Evolutionary conservation across 176 grass and related monocot species (phyloP).

Genomic region (Hordeum marinum): DNA sequence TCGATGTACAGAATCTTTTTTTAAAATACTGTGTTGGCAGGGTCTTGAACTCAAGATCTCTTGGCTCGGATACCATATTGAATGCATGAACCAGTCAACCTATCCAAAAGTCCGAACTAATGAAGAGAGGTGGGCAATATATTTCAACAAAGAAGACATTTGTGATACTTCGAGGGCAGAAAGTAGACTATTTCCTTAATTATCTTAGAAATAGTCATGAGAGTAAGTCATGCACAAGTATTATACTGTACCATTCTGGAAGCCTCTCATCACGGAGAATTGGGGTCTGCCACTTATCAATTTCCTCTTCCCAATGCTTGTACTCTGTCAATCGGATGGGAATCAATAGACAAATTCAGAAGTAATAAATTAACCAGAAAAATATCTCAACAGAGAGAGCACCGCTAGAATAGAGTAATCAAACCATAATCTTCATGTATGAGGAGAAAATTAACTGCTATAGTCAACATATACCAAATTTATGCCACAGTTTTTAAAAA

Average conservation of each 20-base stretch:
- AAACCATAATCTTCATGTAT: slow-evolving; percentile 17
- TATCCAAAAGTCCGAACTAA: too few relatives aligned
- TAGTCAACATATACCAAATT: slow-evolving; percentile 8
- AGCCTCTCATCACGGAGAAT: slow-evolving; percentile 74
- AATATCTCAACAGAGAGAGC: slow-evolving; percentile 14
- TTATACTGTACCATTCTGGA: slow-evolving; percentile 69
- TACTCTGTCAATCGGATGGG: slow-evolving; percentile 46
- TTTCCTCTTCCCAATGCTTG: slow-evolving; percentile 94
- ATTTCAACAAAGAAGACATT: too few relatives aligned
- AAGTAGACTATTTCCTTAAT: neutral
- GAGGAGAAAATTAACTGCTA: slow-evolving; percentile 16
- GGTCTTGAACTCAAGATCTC: too few relatives aligned
- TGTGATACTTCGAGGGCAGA: neutral
- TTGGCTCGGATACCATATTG: too few relatives aligned
- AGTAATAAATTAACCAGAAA: slow-evolving; percentile 18
- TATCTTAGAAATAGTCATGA: neutral
- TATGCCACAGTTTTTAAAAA: neutral
- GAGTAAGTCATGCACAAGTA: slow-evolving; percentile 4
- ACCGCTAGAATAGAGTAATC: slow-evolving; percentile 13
- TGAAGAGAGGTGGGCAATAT: too few relatives aligned
- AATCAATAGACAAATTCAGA: slow-evolving; percentile 16
- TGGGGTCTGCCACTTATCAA: slow-evolving; percentile 84
- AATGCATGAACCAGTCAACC: too few relatives aligned
- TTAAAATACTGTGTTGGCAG: too few relatives aligned
- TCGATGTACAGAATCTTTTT: too few relatives aligned